Base-by-base conservation (phyloP, 1,139 yeast species). In the Blastobotrys proliferans region DNA sequence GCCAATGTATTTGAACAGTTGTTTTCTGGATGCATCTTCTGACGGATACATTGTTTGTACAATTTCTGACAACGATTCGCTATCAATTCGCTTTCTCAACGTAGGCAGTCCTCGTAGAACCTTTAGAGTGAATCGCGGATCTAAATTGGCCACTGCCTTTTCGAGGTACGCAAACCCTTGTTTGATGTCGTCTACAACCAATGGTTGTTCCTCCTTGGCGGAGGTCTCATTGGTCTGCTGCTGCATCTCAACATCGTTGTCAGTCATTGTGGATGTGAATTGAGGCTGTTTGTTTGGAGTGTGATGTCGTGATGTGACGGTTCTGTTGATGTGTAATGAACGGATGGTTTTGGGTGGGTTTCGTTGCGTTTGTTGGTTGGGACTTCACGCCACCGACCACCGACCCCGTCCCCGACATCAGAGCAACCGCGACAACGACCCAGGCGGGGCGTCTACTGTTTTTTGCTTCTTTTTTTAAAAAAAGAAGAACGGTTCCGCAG, bases 101-200 rank as follows among this genome's bases (percentile, higher is more conserved):
- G 79, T 71, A 6, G 94, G 86, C 54, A 90, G 71, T 48, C 87
- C 94, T 53, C 96, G 81, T 52, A 92, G 74, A 14, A 87, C 92
- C 60, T 84, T 84, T 63, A 94, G 76, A 40, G 92, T 79, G 64
- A 83, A 86, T 52, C 97, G 79, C 53, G 94, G 86, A 64, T 92
- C 98, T 58, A 81, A 80, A 46, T 80, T 79, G 41, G 78, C 65
- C 4, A 87, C 85, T 1, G 95, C 87, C 62, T 83, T 83, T 47
- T 74, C 74, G 51, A 84, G 71, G 47, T 79, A 72, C 22, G 68
- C 69, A 54, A 79, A 76, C 38, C 76, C 69, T 52, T 66, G 74
- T 50, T 74, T 76, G 55, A 79, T 72, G 52, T 79, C 81, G 43
- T 51, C 51, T 19, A 49, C 38, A 6, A 46, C 52, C 25, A 49